Evolutionary conservation across 2,329 filamentous ascomycete species (phyloP).

Genomic region (Pseudocercospora crystallina): DNA sequence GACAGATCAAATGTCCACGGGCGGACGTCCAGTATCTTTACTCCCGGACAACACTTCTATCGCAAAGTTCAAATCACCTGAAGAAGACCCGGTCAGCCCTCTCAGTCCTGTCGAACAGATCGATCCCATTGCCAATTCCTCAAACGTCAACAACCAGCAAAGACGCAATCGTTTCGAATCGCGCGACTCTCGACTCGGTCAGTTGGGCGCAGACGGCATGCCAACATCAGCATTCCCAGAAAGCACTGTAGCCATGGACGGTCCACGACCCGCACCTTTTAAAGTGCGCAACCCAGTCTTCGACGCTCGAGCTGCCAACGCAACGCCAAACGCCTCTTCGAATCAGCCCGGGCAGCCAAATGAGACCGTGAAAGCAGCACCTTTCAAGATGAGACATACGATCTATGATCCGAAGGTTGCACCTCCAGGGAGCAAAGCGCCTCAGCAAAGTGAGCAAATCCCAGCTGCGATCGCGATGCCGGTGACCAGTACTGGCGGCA

Average conservation of each 20-base stretch:
- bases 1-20: slow-evolving; percentile 7
- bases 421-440: slow-evolving; percentile 16
- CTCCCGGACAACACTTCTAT: slow-evolving; percentile 13
- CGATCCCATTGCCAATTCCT: slow-evolving; percentile 2
- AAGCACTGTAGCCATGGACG: slow-evolving; percentile 5
- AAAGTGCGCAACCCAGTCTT: slow-evolving; percentile 32
- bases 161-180: slow-evolving; percentile 19
- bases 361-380: slow-evolving; percentile 18
- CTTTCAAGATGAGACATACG: slow-evolving; percentile 30
- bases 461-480: slow-evolving; percentile 2
- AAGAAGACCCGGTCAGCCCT: slow-evolving; percentile 22
- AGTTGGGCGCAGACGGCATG: slow-evolving; percentile 33
- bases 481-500: not conserved
- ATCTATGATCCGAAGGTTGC: slow-evolving; percentile 26
- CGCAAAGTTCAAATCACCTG: slow-evolving; percentile 14
- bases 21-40: slow-evolving; percentile 21
- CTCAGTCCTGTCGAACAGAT: slow-evolving; percentile 1
- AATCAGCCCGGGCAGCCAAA: slow-evolving; percentile 5
- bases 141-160: slow-evolving; percentile 5
- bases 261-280: slow-evolving; percentile 22
- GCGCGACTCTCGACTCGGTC: slow-evolving; percentile 26
- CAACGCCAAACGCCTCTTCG: slow-evolving; percentile 6
- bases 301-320: slow-evolving; percentile 20
- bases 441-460: slow-evolving; percentile 14
- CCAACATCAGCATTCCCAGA: slow-evolving; percentile 26